A percentile compares a stretch with the other conserved stretches of the same genome.
Conservation (phyloP, 352 stramenopile genomes). For the Phytopythium helicoides region DNA sequence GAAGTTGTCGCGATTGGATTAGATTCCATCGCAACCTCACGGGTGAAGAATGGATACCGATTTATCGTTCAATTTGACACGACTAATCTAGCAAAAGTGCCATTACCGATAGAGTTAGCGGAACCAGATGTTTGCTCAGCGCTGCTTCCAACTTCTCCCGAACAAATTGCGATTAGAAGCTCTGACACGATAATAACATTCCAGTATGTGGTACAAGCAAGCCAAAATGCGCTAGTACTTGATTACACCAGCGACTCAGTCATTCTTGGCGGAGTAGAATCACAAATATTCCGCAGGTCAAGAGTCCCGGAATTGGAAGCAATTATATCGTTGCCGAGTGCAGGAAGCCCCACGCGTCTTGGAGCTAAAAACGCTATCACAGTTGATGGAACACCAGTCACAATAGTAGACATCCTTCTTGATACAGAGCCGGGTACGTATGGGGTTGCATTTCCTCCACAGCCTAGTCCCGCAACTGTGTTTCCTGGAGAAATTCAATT, state of each 20-base stretch:
- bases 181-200: conserved; percentile 49
- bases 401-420: conserved; percentile 41
- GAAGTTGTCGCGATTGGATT: conserved; percentile 48
- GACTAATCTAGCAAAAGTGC: conserved; percentile 37
- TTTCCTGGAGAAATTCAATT: conserved; percentile 70
- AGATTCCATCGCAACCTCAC: conserved; percentile 33
- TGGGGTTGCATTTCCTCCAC: conserved; percentile 53
- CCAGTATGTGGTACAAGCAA: conserved; percentile 44
- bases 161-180: conserved; percentile 32
- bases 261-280: conserved; percentile 13
- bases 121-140: conserved; percentile 57
- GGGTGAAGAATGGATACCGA: conserved; percentile 54
- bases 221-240: conserved; percentile 26
- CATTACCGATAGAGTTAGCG: conserved; percentile 28
- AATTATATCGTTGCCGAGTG: conserved; percentile 27
- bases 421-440: conserved; percentile 52
- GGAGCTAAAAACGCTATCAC: conserved; percentile 28
- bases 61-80: conserved; percentile 62
- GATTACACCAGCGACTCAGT: conserved; percentile 26
- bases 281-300: conserved; percentile 32
- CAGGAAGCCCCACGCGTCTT: conserved; percentile 19
- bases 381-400: conserved; percentile 43
- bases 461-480: conserved; percentile 44
- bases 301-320: conserved; percentile 28
- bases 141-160: conserved; percentile 37